Conservation (phyloP, 306 rosid species). For the Glycine latifolia region DNA sequence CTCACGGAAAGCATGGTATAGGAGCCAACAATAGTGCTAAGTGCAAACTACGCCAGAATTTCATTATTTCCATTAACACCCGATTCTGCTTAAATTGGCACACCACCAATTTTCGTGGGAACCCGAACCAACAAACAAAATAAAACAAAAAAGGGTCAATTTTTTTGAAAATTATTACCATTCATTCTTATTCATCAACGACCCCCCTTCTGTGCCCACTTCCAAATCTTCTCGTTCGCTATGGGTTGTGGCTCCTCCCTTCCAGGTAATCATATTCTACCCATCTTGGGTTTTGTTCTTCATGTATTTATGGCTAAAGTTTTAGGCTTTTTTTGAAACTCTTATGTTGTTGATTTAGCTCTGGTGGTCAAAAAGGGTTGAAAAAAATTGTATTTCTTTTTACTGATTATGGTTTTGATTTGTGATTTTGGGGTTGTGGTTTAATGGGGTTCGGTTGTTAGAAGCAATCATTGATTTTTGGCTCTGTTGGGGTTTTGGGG, state of each 20-base stretch:
- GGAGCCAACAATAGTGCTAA: neutral
- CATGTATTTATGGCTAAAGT: neutral
- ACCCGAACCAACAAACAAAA: neutral
- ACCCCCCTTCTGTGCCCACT: conserved; percentile 1
- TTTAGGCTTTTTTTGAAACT: neutral
- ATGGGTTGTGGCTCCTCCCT: conserved; percentile 92
- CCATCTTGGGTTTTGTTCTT: neutral
- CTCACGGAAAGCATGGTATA: conserved; percentile 30
- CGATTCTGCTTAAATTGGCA: conserved; percentile 16
- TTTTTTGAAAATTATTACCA: conserved; percentile 33
- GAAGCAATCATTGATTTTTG: conserved; percentile 7
- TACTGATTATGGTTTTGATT: conserved; percentile 37
- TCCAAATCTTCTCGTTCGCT: conserved; percentile 10
- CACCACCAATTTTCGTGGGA: conserved; percentile 34
- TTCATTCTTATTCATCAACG: neutral
- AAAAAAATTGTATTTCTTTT: neutral
- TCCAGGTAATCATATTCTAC: conserved; percentile 58
- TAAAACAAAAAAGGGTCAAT: neutral
- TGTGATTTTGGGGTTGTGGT: conserved; percentile 22
- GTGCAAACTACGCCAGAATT: conserved; percentile 20
- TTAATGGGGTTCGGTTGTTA: conserved; percentile 42
- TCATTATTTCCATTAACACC: conserved; percentile 38
- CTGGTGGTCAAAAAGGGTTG: conserved; percentile 38
- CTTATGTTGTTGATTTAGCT: conserved; percentile 12
- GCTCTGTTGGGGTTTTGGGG: conserved; percentile 49